Evolutionary conservation across 2,329 filamentous ascomycete genomes (phyloP).

Genomic region (Blastomyces emzantsi): DNA sequence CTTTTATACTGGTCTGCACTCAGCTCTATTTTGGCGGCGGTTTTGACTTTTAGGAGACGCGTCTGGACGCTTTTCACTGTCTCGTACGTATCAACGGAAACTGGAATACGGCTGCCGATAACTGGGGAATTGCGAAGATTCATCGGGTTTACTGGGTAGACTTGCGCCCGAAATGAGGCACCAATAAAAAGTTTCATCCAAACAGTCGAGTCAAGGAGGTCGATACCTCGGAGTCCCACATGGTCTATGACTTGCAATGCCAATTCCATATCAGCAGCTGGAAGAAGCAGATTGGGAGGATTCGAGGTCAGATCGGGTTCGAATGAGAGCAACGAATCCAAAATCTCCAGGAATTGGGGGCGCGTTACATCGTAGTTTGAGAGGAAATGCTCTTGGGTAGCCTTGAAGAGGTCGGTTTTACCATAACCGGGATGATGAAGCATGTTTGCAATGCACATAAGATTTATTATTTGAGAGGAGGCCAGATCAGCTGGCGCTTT

Average conservation of each 20-base stretch:
- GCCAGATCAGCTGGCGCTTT: slow-evolving; percentile 23
- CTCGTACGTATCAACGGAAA: slow-evolving; percentile 12
- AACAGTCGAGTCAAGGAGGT: slow-evolving; percentile 39
- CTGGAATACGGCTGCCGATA: slow-evolving; percentile 16
- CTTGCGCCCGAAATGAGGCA: slow-evolving; percentile 34
- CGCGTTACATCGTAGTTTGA: slow-evolving; percentile 30
- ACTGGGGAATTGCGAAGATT: not conserved
- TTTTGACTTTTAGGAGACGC: slow-evolving; percentile 25
- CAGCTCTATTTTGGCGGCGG: slow-evolving; percentile 24
- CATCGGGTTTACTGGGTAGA: slow-evolving; percentile 28
- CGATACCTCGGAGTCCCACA: slow-evolving; percentile 34
- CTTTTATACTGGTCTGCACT: slow-evolving; percentile 22
- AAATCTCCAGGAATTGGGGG: slow-evolving; percentile 27
- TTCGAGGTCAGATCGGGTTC: slow-evolving; percentile 14
- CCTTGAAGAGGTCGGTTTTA: slow-evolving; percentile 25
- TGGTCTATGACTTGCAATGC: slow-evolving; percentile 36
- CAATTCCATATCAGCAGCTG: slow-evolving; percentile 25
- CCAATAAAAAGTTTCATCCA: slow-evolving; percentile 38
- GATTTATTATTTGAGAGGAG: slow-evolving; percentile 26
- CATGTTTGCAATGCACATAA: slow-evolving; percentile 31
- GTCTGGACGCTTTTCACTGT: slow-evolving; percentile 16
- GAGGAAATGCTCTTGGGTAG: slow-evolving; percentile 29
- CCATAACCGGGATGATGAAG: slow-evolving; percentile 34
- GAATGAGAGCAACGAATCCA: slow-evolving; percentile 30
- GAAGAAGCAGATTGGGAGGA: slow-evolving; percentile 15